Base-by-base conservation (phyloP, 2,329 filamentous ascomycete species). In the Herpotrichia juniperi region DNA sequence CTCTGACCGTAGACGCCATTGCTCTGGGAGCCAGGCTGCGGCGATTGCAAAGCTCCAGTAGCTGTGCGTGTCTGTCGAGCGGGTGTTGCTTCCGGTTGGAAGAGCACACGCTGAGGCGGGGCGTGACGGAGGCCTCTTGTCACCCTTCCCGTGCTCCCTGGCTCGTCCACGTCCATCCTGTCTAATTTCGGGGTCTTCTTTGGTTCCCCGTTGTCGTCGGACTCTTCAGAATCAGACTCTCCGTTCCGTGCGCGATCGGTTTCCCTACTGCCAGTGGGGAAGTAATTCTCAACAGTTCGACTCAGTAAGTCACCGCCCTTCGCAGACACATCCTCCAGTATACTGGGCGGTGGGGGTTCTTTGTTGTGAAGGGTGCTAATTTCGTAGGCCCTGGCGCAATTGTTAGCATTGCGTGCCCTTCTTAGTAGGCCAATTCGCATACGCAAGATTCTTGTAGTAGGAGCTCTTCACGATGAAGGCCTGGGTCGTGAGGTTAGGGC, bases 401-500 rank as follows among this genome's bases (percentile, higher is more conserved):
- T 31, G 43, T 65, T 45, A 64, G 58, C 24, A 47, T 37, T 40
- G 2, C 19, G 16, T 25, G 9, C 16, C 40, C 4, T 30, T 5
- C 12, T 19, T 8, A 16, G 9, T 8, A 9, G 40, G 3, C 10
- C 6, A 32, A 42, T 19, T 37, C 30, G 54, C 79, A 52, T 70
- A 82, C 78, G 89, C 88, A 39, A 96, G 83, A 65, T 93, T 91
- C 73, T 91, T 93, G 79, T 96, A 96, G 77, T 94, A 96, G 57
- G 89, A 87, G 50, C 89, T 88, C 77, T 96, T 96, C 50, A 96
- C 79, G 53, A 89, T 84, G 75, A 96, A 96, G 12, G 91, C 91
- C 53, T 91, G 86, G n/a, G 91, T 90, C 6, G 91, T 83, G 54
- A 90, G 86, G 68, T 93, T 92, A 64, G 83, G 82, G 50, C 86